phyloP scores from a whole-genome alignment of 2,329 filamentous ascomycete genomes.

The Trichophaea hybrida region DNA sequence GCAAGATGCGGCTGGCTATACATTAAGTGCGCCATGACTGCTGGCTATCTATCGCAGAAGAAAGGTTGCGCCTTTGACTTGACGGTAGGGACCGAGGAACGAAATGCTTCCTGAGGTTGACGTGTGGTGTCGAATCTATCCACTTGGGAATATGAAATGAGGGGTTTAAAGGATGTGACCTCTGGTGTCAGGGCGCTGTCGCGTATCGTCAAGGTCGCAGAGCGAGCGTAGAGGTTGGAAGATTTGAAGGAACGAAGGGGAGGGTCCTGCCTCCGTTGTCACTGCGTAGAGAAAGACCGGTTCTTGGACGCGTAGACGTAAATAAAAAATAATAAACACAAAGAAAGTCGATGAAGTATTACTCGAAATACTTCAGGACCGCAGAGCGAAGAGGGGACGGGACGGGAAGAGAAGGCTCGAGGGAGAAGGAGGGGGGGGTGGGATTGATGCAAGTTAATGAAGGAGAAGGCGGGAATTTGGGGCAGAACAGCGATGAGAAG shows the following conservation, averaged over 20 bases:
- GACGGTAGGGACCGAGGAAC: constrained; percentile 12
- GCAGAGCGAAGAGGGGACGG: constrained; percentile 17
- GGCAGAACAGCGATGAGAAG: not conserved
- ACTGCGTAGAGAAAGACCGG: constrained; percentile 25
- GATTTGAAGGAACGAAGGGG: constrained; percentile 25
- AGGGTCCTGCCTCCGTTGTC: constrained; percentile 26
- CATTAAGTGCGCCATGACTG: constrained; percentile 38
- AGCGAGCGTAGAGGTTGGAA: constrained; percentile 20
- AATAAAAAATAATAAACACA: constrained; percentile 25
- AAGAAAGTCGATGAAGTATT: constrained; percentile 24
- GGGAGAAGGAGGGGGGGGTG: constrained; percentile 15
- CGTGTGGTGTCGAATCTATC: not conserved
- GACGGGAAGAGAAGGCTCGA: constrained; percentile 13
- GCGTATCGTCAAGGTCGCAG: constrained; percentile 10
- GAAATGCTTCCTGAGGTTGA: constrained; percentile 10
- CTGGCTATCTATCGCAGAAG: not conserved
- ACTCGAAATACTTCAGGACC: constrained; percentile 20
- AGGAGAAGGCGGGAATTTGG: constrained; percentile 1
- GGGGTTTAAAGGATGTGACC: not conserved
- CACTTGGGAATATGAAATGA: not conserved
- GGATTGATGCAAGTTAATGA: constrained; percentile 8
- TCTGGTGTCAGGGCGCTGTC: constrained; percentile 5
- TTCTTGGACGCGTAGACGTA: constrained; percentile 24
- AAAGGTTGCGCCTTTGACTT: constrained; percentile 15
- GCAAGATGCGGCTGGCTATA: constrained; percentile 74